phyloP scores from a whole-genome alignment of 1,139 yeast genomes.

The Blastobotrys proliferans region DNA sequence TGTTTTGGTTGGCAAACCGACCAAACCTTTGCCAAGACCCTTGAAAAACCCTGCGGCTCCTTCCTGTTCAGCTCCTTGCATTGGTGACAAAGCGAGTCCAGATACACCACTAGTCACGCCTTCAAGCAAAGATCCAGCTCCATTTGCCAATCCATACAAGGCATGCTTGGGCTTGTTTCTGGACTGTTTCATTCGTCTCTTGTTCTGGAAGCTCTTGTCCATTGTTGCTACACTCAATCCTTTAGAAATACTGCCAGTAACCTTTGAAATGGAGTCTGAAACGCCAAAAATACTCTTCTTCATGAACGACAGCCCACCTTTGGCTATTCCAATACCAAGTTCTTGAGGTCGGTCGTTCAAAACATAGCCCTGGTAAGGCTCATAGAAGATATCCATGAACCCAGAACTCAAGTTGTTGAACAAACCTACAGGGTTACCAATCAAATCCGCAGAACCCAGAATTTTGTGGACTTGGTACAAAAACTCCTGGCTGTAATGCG shows the following conservation, averaged over 20 bases:
- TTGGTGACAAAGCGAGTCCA: constrained; percentile 88
- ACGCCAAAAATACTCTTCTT: constrained; percentile 94
- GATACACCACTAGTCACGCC: constrained; percentile 84
- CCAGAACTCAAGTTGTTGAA: constrained; percentile 93
- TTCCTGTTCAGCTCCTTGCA: constrained; percentile 77
- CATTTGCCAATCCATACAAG: constrained; percentile 77
- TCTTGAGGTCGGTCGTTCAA: constrained; percentile 95
- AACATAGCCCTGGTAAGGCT: constrained; percentile 93
- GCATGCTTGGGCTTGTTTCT: constrained; percentile 85
- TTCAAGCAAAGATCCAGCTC: constrained; percentile 85
- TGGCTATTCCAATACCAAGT: constrained; percentile 89
- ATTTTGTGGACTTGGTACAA: constrained; percentile 89
- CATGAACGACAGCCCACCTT: constrained; percentile 90
- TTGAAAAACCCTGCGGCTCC: constrained; percentile 91
- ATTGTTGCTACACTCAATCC: constrained; percentile 89
- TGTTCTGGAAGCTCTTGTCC: constrained; percentile 80
- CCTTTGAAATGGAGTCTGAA: constrained; percentile 86
- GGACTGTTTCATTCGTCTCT: constrained; percentile 54
- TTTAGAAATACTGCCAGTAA: constrained; percentile 92
- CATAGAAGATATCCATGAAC: constrained; percentile 92
- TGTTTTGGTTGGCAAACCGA: constrained; percentile 94
- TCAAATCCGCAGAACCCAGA: constrained; percentile 90
- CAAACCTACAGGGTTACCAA: constrained; percentile 96
- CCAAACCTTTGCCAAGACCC: constrained; percentile 91
- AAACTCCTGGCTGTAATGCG: constrained; percentile 91